These are phyloP conservation scores for Fusarium sp. DNA, from an alignment of 2,329 filamentous ascomycete genomes.

Conservation along the genomic window DNA sequence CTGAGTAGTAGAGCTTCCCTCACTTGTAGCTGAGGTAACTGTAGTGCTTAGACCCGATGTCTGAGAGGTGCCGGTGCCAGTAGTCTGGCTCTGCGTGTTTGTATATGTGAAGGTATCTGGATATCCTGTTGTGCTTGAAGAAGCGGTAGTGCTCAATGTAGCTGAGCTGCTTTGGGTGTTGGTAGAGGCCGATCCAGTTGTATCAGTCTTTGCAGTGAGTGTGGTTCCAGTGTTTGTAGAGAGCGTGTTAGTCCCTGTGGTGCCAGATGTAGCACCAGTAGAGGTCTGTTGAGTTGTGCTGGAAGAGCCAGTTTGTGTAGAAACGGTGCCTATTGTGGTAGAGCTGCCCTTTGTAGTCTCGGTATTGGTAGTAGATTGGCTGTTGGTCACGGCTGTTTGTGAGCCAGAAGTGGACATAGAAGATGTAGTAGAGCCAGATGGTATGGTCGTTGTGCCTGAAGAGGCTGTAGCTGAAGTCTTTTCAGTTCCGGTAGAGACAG, in stretches of 20 bases:
- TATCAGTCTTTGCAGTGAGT: neutral
- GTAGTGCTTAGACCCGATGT: neutral
- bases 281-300: neutral
- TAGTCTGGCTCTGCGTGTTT: neutral
- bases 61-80: neutral
- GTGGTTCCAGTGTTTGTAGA: neutral
- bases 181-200: neutral
- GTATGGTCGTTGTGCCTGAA: neutral
- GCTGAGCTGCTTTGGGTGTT: conserved; percentile 13
- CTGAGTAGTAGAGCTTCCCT: neutral
- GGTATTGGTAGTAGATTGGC: neutral
- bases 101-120: neutral
- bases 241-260: conserved; percentile 1
- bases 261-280: neutral
- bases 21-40: conserved; percentile 18
- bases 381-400: neutral
- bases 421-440: neutral
- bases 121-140: conserved; percentile 7
- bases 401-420: neutral
- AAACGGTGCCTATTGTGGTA: conserved; percentile 1
- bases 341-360: conserved; percentile 7
- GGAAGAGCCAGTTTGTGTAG: neutral
- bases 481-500: neutral
- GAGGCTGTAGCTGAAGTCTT: neutral
- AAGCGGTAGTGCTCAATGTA: conserved; percentile 11